phyloP scores from a whole-genome alignment of 108 stramenopile genomes.

The Fistulifera pelliculosa region DNA sequence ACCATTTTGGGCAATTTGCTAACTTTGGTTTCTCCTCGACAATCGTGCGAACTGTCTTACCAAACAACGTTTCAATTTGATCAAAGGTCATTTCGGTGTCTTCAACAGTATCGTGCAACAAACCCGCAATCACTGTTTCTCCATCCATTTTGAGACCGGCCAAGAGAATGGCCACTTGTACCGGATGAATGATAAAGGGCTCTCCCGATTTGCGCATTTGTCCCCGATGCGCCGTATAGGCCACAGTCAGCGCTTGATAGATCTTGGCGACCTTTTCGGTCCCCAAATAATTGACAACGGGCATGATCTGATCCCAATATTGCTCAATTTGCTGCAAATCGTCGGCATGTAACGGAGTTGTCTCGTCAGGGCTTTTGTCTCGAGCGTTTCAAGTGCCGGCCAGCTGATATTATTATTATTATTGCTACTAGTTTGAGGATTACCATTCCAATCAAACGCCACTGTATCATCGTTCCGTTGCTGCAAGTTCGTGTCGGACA shows the following conservation, averaged over 20 bases:
- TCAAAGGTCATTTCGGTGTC: conserved; percentile 91
- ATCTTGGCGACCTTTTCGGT: conserved; percentile 38
- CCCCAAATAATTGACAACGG: conserved; percentile 57
- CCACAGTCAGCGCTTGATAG: conserved; percentile 66
- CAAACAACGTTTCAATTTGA: conserved; percentile 89
- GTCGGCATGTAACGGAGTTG: conserved; percentile 8
- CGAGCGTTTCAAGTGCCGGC: no score
- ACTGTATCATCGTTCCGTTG: no score
- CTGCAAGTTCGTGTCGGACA: no score
- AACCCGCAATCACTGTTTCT: conserved; percentile 85
- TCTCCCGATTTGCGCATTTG: conserved; percentile 89
- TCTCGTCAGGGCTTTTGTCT: no score
- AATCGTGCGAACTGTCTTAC: conserved; percentile 69
- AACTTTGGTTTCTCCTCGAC: conserved; percentile 95
- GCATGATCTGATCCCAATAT: conserved; percentile 70
- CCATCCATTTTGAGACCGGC: conserved; percentile 88
- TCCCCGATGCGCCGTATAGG: conserved; percentile 81
- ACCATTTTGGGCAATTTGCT: conserved; percentile 87
- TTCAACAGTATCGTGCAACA: conserved; percentile 97
- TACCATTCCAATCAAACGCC: no score
- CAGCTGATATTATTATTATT: no score
- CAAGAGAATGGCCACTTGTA: conserved; percentile 78
- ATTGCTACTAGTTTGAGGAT: no score
- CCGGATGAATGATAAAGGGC: conserved; percentile 92
- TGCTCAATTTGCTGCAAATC: conserved; percentile 57